Evolutionary conservation across 2,329 filamentous ascomycete species (phyloP).

Genomic region (Aspergillus sp.): DNA sequence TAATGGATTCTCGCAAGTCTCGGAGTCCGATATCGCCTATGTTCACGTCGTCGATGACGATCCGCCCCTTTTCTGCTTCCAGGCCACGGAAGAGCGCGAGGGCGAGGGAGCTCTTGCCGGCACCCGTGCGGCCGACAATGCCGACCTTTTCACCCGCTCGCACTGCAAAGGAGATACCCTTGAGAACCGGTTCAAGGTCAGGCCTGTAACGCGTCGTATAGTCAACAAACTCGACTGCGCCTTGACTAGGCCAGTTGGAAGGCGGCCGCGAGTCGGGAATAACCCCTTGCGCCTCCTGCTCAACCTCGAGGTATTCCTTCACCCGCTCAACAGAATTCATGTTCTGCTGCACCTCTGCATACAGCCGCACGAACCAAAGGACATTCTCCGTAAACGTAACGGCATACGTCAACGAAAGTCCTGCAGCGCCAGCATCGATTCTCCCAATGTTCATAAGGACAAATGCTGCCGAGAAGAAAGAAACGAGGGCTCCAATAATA

Average conservation of each 20-base stretch:
- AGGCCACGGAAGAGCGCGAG: conserved; percentile 87
- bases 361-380: conserved; percentile 88
- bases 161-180: conserved; percentile 77
- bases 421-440: conserved; percentile 83
- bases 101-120: conserved; percentile 91
- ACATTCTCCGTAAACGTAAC: conserved; percentile 96
- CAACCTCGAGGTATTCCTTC: conserved; percentile 93
- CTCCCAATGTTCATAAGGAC: conserved; percentile 72
- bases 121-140: conserved; percentile 89
- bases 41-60: conserved; percentile 84
- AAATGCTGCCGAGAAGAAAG: conserved; percentile 89
- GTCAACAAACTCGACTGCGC: conserved; percentile 74
- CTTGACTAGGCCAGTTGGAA: conserved; percentile 73
- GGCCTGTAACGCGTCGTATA: conserved; percentile 84
- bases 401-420: conserved; percentile 88
- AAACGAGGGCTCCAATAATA: conserved; percentile 77
- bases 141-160: conserved; percentile 83
- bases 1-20: conserved; percentile 85
- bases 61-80: conserved; percentile 81
- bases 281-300: conserved; percentile 76
- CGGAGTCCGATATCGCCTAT: conserved; percentile 84
- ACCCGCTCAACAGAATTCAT: conserved; percentile 99
- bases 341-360: conserved; percentile 93
- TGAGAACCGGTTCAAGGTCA: conserved; percentile 80
- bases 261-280: conserved; percentile 70